Base-by-base conservation (phyloP, 2,329 filamentous ascomycete species). In the Pseudogymnoascus verrucosus region DNA sequence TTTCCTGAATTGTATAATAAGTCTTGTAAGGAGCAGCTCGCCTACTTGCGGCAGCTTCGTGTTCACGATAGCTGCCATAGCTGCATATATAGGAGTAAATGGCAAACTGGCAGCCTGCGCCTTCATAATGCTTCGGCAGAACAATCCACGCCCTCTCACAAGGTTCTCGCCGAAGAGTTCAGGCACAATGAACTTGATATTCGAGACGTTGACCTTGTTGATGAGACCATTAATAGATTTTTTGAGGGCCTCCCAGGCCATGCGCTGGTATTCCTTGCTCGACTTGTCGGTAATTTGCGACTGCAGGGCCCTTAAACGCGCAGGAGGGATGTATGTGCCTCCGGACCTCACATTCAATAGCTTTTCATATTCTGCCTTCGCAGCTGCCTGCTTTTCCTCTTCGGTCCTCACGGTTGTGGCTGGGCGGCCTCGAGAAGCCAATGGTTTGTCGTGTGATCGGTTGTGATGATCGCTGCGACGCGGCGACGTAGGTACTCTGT, bases 241-340 rank as follows among this genome's bases (percentile, higher is more conserved):
- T 80, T 99, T 99, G 72, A 99, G 80, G 11, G 93, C 93, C 77
- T 99, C 95, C 95, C 95, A 99, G 7, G 93, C 92, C 91, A 99
- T 96, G 71, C 95, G 90, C 82, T 98, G 95, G 74, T 96, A 98
- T 78, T 98, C 95, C 77, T 96, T 96, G 76, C 89, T 96, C 63
- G 84, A 88, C 81, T 96, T 96, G 78, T 99, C 95, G 66, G 92
- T 97, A 76, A 99, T 96, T 77, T 96, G 92, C 62, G 93, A 91
- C 79, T 99, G 95, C 66, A 99, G 84, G 40, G 93, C 93, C 70
- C 92, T 87, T 73, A 99, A 81, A 69, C 91, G 85, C 62, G 93
- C 93, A 0, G 95, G 95, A 19, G 95, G 95, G 66, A 99, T 96
- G 74, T 99, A 99, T 23, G 92, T 96, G 69, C 95, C 95, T 68